A percentile compares a stretch with the other conserved stretches of the same genome.
Evolutionary conservation across 169 alveolate species (phyloP).

Genomic region (Cryptosporidium ryanae): DNA sequence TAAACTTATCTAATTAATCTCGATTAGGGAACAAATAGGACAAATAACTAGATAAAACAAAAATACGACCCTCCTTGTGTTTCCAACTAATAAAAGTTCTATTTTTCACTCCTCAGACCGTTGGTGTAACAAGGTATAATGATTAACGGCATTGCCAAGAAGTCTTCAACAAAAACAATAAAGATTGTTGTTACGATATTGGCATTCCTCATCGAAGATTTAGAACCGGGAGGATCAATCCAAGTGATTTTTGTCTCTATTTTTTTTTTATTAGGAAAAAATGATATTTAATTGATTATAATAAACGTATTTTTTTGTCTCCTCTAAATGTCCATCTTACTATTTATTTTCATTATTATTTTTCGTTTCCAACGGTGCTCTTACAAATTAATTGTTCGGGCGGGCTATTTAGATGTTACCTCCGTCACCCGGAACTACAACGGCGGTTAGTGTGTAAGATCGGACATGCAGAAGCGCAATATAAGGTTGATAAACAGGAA

Average conservation of each 20-base stretch:
- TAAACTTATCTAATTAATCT: not conserved
- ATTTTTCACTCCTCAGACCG: constrained; percentile 74
- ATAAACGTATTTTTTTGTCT: no score
- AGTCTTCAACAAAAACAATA: constrained; percentile 39
- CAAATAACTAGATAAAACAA: not conserved
- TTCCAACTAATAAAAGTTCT: constrained; percentile 2
- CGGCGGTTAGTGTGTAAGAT: no score
- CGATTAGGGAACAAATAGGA: not conserved
- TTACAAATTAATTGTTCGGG: no score
- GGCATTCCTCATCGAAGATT: constrained; percentile 73
- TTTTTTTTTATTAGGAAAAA: not conserved
- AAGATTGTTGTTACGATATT: constrained; percentile 29
- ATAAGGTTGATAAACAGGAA: no score
- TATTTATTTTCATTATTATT: no score
- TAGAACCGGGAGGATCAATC: constrained; percentile 77
- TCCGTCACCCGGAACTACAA: no score
- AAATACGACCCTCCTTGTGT: not conserved
- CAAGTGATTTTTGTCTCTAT: constrained; percentile 45
- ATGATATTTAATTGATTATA: no score
- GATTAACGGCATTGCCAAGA: constrained; percentile 64
- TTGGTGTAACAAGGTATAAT: constrained; percentile 72
- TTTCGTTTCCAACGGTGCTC: no score
- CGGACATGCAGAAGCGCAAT: no score
- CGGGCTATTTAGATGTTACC: no score
- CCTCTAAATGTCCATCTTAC: no score